Conservation (phyloP, 1,284 basidiomycete species). For the Hemileccinum hortonii region DNA sequence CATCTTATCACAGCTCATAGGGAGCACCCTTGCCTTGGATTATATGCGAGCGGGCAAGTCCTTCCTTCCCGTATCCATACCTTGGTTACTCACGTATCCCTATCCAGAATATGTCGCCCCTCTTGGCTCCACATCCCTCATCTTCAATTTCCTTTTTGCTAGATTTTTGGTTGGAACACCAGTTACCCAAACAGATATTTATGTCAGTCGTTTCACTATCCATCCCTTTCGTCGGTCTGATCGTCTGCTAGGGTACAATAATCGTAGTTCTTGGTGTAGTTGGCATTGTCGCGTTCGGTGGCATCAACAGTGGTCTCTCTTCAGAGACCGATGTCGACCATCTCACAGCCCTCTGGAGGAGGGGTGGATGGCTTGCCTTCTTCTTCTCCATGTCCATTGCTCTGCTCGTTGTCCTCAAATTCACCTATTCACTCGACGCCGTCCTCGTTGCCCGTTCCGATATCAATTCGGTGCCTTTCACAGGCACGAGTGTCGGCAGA, state of each 20-base stretch:
- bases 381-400: constrained; percentile 76
- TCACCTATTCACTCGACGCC: constrained; percentile 64
- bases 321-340: constrained; percentile 68
- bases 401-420: constrained; percentile 65
- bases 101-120: constrained; percentile 78
- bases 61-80: neutral
- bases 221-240: constrained; percentile 2
- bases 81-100: constrained; percentile 26
- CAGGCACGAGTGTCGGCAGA: constrained; percentile 40
- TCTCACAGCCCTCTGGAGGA: constrained; percentile 79
- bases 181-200: constrained; percentile 77
- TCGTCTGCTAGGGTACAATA: constrained; percentile 62
- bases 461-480: constrained; percentile 55
- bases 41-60: constrained; percentile 77
- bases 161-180: constrained; percentile 80
- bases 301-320: constrained; percentile 74
- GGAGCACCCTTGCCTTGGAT: constrained; percentile 80
- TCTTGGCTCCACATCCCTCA: constrained; percentile 77
- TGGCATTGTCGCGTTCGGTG: constrained; percentile 83
- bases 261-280: constrained; percentile 80
- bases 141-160: constrained; percentile 88
- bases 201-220: constrained; percentile 43
- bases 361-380: constrained; percentile 84
- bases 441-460: constrained; percentile 67
- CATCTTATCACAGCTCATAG: constrained; percentile 82